Evolutionary conservation across 225 moss, liverwort and hornwort species (phyloP), one percentile per base, ranked within the genome.

Genomic region (Bryum argenteum): DNA sequence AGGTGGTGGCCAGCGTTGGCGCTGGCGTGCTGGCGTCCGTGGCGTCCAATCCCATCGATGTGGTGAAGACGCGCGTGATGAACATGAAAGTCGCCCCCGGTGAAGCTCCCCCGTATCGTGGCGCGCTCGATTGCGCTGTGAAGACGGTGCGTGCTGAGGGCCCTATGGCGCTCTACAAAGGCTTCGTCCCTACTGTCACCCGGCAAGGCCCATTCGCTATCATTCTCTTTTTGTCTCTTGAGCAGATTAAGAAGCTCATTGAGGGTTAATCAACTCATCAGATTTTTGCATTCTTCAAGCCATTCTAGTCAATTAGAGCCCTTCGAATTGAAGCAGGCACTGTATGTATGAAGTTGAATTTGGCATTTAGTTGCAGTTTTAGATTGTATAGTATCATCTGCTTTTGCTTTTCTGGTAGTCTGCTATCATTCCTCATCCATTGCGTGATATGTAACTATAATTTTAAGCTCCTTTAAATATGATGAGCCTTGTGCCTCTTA

Each of bases 61-160:
- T 94, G 50, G 90, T 94, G 19, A 95, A 95, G 78, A 95, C 94
- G 28, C 66, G 92, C 5, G 90, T 94, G 21, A 94, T 94, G 94
- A 94, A 87, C 39, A 90, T 92, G 94, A 88, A 89, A 45, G 83
- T 86, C 8, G 16, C 62, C 24, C 75, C 86, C 1, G 90, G 90
- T 5, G 73, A 81, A 56, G 75, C 66, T 22, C 78, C 90, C 10
- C 89, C 81, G 0, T 95, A 95, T 68, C 76, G 75, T 13, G 94
- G 94, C 9, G 87, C 94, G 5, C 22, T 81, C 20, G 92, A 95
- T 70, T 95, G 94, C 79, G 94, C 89, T 0, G 59, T 95, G 60
- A 92, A 95, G 80, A 92, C 94, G 8, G 81, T 95, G 45, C 57
- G 80, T 4, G 82, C 89, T 5, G 94, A 95, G 45, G 94, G 94